These are phyloP conservation scores for Drechslera avenae DNA, from an alignment of 2,329 filamentous ascomycete genomes.

Conservation along the genomic window DNA sequence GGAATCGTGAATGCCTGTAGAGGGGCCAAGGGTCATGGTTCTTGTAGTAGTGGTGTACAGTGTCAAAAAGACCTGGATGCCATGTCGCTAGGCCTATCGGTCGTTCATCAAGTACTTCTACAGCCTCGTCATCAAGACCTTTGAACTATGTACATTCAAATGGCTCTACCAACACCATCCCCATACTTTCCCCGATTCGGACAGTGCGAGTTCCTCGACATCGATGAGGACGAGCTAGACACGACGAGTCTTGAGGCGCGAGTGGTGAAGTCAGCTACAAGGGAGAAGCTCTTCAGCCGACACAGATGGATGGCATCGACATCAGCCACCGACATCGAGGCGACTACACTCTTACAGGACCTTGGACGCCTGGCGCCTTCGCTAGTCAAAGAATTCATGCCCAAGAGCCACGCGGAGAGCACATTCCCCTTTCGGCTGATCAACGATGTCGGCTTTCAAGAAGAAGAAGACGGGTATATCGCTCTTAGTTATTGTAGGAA, in stretches of 20 bases:
- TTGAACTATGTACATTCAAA: slow-evolving; percentile 22
- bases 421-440: slow-evolving; percentile 48
- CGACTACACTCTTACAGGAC: slow-evolving; percentile 31
- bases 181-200: slow-evolving; percentile 26
- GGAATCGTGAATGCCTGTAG: slow-evolving; percentile 17
- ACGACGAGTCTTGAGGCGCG: slow-evolving; percentile 34
- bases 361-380: slow-evolving; percentile 36
- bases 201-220: slow-evolving; percentile 37
- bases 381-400: slow-evolving; percentile 39
- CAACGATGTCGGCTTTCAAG: slow-evolving; percentile 37
- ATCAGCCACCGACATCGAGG: slow-evolving; percentile 21
- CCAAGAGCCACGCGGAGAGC: slow-evolving; percentile 26
- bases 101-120: slow-evolving; percentile 1
- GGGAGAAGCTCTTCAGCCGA: slow-evolving; percentile 25
- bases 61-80: slow-evolving; percentile 16
- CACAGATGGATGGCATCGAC: slow-evolving; percentile 10
- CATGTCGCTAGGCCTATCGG: slow-evolving; percentile 7
- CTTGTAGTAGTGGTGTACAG: slow-evolving; percentile 4
- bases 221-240: slow-evolving; percentile 41
- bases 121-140: slow-evolving; percentile 1
- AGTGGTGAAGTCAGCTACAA: slow-evolving; percentile 26
- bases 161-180: slow-evolving; percentile 19
- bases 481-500: slow-evolving; percentile 53
- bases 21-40: slow-evolving; percentile 20
- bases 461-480: slow-evolving; percentile 48